A percentile compares a stretch with the other conserved stretches of the same genome.
Conservation (phyloP, 2,329 filamentous ascomycete species). For the Colletotrichum noveboracense region DNA sequence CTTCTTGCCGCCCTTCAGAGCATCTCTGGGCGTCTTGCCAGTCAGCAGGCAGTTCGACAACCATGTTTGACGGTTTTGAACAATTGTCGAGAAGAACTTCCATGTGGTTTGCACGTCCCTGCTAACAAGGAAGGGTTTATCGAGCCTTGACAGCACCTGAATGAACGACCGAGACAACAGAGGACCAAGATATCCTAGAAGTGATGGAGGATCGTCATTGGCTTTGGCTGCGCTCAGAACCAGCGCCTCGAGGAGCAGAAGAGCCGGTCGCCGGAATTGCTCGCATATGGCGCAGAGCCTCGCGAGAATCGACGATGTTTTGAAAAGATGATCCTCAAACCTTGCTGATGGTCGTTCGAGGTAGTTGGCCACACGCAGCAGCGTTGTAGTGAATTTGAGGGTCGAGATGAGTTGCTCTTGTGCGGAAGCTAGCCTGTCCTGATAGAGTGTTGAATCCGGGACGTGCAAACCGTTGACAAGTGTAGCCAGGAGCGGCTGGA, state of each 20-base stretch:
- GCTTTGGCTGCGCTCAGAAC: constrained; percentile 72
- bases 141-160: constrained; percentile 76
- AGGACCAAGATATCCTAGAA: constrained; percentile 88
- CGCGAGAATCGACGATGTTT: constrained; percentile 76
- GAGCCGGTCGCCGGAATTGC: constrained; percentile 67
- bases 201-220: constrained; percentile 81
- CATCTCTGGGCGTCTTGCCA: constrained; percentile 81
- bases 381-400: constrained; percentile 68
- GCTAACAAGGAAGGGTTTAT: constrained; percentile 73
- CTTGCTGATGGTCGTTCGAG: constrained; percentile 67
- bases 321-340: constrained; percentile 81
- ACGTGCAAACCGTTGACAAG: constrained; percentile 67
- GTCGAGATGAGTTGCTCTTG: constrained; percentile 68
- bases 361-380: constrained; percentile 74
- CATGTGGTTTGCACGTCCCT: constrained; percentile 74
- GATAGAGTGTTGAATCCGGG: constrained; percentile 67
- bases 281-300: constrained; percentile 76
- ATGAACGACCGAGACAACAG: constrained; percentile 86
- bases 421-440: constrained; percentile 58
- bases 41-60: constrained; percentile 93
- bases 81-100: constrained; percentile 84
- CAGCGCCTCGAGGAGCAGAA: constrained; percentile 74
- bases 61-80: constrained; percentile 93
- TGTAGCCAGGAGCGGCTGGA: constrained; percentile 77
- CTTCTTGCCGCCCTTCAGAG: constrained; percentile 63